phyloP scores from a whole-genome alignment of 2,329 filamentous ascomycete genomes.

The Neofusicoccum cordaticola region DNA sequence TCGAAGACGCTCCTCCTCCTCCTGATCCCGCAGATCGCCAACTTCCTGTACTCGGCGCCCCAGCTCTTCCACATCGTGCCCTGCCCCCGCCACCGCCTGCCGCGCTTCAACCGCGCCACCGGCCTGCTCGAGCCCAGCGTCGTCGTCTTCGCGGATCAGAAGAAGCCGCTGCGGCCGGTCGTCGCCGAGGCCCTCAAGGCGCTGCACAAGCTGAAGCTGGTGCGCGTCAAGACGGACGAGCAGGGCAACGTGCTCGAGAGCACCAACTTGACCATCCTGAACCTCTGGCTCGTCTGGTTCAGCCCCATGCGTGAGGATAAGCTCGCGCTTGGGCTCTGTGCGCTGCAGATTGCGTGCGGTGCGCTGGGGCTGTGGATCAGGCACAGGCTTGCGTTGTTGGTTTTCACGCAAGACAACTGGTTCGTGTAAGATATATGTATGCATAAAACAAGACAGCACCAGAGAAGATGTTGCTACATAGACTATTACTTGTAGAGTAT shows the following conservation, averaged over 20 bases:
- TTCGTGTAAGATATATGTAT: conserved; percentile 17
- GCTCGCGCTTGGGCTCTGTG: conserved; percentile 74
- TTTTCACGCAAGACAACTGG: conserved; percentile 86
- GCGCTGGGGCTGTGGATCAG: conserved; percentile 80
- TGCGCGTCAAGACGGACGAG: conserved; percentile 66
- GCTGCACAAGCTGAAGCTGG: conserved; percentile 64
- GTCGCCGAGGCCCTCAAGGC: conserved; percentile 65
- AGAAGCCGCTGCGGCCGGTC: conserved; percentile 64
- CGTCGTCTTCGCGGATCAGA: conserved; percentile 57
- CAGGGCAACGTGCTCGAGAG: conserved; percentile 72
- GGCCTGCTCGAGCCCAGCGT: conserved; percentile 84
- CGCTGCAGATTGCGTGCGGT: conserved; percentile 74
- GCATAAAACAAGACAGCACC: not conserved
- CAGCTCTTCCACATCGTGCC: conserved; percentile 88
- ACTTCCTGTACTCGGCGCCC: conserved; percentile 89
- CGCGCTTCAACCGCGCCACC: conserved; percentile 79
- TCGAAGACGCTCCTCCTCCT: conserved; percentile 92
- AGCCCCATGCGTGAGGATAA: conserved; percentile 86
- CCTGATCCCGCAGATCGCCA: conserved; percentile 91
- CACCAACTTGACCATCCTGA: conserved; percentile 88
- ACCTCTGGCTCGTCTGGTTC: conserved; percentile 94
- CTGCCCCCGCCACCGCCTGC: conserved; percentile 88
- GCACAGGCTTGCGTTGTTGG: conserved; percentile 78
- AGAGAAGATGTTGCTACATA: not conserved
- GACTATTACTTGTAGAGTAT: not conserved